Evolutionary conservation across 768 basidiomycete species (phyloP).

Genomic region (Rhodotorula graminis): DNA sequence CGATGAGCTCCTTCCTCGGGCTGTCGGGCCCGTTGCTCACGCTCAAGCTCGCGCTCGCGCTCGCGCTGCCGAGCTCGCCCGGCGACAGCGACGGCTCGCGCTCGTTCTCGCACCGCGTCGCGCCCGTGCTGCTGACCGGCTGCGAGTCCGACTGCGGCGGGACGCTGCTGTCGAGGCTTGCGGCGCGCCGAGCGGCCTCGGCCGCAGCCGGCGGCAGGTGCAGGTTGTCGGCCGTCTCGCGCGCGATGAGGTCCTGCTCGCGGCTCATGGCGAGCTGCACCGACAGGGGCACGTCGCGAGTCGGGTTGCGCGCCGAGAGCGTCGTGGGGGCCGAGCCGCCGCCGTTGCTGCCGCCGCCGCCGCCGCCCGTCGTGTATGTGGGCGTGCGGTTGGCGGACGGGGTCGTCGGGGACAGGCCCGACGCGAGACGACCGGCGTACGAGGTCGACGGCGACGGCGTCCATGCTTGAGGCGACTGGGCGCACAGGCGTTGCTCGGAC

Average conservation of each 20-base stretch:
- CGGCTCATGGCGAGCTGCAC: slow-evolving; percentile 6
- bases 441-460: not conserved
- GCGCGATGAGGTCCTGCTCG: slow-evolving; percentile 23
- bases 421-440: not conserved
- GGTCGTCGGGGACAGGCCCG: not conserved
- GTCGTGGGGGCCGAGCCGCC: slow-evolving; percentile 2
- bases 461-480: slow-evolving; percentile 7
- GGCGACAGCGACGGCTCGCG: not conserved
- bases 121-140: not conserved
- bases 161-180: not conserved
- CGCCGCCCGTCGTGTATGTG: not conserved
- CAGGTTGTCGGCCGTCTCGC: slow-evolving; percentile 19
- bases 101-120: not conserved
- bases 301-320: not conserved
- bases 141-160: not conserved
- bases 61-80: slow-evolving; percentile 22
- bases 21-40: not conserved
- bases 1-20: not conserved
- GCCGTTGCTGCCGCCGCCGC: not conserved
- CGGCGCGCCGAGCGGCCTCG: slow-evolving; percentile 10
- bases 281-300: not conserved
- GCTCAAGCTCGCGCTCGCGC: not conserved
- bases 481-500: slow-evolving; percentile 32
- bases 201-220: slow-evolving; percentile 11
- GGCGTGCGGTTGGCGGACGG: too few species aligned